Evolutionary conservation across 139 green algal species (phyloP).

Genomic region (Zygnema circumcarinatum): DNA sequence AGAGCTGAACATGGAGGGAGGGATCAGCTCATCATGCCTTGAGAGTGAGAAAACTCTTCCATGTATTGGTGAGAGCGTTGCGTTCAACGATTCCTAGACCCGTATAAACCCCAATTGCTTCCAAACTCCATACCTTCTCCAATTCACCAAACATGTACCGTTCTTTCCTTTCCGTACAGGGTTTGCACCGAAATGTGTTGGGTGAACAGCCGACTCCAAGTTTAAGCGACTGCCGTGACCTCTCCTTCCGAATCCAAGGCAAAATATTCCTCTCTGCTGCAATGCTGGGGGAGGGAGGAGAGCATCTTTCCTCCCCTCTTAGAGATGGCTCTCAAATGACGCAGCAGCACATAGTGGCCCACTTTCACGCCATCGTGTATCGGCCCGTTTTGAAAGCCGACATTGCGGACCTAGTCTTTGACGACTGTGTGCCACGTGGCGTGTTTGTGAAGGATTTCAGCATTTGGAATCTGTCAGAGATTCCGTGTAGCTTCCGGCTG

Average conservation of each 20-base stretch:
- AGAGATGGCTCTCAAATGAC: neutral
- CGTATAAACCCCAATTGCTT: no score
- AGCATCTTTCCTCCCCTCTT: neutral
- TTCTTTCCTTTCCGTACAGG: neutral
- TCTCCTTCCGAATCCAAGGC: conserved; percentile 13
- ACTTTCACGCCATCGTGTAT: conserved; percentile 15
- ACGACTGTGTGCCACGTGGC: conserved; percentile 37
- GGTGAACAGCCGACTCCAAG: neutral
- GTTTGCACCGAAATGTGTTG: neutral
- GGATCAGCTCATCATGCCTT: no score
- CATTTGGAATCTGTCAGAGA: conserved; percentile 42
- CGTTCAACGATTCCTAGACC: no score
- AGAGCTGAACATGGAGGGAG: no score
- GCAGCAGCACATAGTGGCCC: neutral
- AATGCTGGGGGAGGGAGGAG: neutral
- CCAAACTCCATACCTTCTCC: no score
- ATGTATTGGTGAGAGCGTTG: no score
- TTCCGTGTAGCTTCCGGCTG: conserved; percentile 14
- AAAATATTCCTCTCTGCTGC: conserved; percentile 26
- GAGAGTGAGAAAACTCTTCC: no score
- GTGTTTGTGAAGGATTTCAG: conserved; percentile 50
- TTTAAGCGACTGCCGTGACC: neutral
- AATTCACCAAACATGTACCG: no score
- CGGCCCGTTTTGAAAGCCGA: conserved; percentile 13
- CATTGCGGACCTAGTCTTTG: conserved; percentile 40